Base-by-base conservation (phyloP, 331 rosid genomes). In the Acacia concinna region DNA sequence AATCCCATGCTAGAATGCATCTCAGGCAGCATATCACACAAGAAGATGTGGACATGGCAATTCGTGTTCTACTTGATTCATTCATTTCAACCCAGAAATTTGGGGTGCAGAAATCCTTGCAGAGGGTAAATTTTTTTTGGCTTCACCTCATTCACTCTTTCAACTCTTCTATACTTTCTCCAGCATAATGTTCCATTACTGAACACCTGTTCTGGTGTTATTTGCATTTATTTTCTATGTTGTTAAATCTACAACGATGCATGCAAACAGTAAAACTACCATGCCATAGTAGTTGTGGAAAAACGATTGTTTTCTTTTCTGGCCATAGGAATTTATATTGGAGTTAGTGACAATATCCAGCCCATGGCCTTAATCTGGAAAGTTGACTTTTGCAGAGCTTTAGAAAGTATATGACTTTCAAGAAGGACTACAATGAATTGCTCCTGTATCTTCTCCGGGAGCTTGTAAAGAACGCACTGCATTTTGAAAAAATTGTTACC, bases 31-130 rank as follows among this genome's bases (percentile, higher is more conserved):
- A 60, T 28, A 60, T 60, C 67, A 60, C 37, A 31, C 67, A 60
- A 60, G 67, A 60, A 28, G 67, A 60, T 28, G 67, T 60, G 35
- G 67, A 60, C 67, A 60, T 60, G 67, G 67, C 67, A 28, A 60
- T 60, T 60, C 67, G 67, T 60, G 67, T 60, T 60, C 67, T 60
- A 4, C 67, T 60, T 27, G 67, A 60, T 60, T 60, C 67, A 60
- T 60, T 60, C 67, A 60, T 60, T 28, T 60, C 67, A 60, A 60
- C 67, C 67, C 67, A 60, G 37, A 60, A 60, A 28, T 60, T 60
- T 60, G 67, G 67, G 38, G 67, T 60, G 18, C 67, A 60, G n/a
- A 60, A 60, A 60, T 9, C 67, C 37, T 37, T 60, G 67, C 67
- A 60, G 34, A 60, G 28, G 67, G 67, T 60, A 28, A 10, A 4